These are phyloP conservation scores for Chrysophaeum taylorii DNA, from an alignment of 352 stramenopile genomes.

Conservation along the genomic window DNA sequence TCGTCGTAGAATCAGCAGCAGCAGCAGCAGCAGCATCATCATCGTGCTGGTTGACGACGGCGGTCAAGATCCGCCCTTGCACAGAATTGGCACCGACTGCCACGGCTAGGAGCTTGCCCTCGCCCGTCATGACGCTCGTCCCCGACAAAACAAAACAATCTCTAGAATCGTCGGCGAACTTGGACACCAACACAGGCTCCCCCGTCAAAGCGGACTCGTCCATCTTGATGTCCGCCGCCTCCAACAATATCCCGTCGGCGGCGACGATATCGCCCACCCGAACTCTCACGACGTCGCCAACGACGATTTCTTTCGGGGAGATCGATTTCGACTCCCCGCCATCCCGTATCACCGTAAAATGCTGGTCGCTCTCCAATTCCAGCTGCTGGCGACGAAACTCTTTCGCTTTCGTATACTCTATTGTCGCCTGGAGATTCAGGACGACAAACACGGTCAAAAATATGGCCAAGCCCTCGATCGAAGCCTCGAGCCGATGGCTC, in stretches of 20 bases:
- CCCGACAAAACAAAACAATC: conserved; percentile 75
- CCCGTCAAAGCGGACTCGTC: conserved; percentile 76
- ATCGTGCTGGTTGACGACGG: conserved; percentile 57
- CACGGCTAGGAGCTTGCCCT: conserved; percentile 73
- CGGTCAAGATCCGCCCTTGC: conserved; percentile 76
- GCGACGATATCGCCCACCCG: conserved; percentile 67
- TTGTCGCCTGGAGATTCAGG: conserved; percentile 1
- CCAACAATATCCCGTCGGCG: conserved; percentile 68
- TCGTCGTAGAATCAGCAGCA: too few relatives aligned
- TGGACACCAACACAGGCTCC: conserved; percentile 68
- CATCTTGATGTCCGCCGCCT: conserved; percentile 65
- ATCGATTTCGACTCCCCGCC: not conserved
- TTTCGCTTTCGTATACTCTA: not conserved
- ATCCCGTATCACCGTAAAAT: not conserved
- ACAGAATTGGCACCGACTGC: conserved; percentile 76
- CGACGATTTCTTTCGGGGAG: not conserved
- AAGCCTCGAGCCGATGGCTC: not conserved
- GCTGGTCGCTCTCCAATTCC: not conserved
- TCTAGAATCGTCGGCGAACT: conserved; percentile 35
- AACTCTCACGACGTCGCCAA: not conserved
- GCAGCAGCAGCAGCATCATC: conserved; percentile 43
- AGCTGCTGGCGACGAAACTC: conserved; percentile 1
- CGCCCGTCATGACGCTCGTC: conserved; percentile 76
- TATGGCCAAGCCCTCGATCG: not conserved
- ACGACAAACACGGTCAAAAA: not conserved